Conservation (phyloP, 1,139 yeast species). For the Geotrichum australiense region DNA sequence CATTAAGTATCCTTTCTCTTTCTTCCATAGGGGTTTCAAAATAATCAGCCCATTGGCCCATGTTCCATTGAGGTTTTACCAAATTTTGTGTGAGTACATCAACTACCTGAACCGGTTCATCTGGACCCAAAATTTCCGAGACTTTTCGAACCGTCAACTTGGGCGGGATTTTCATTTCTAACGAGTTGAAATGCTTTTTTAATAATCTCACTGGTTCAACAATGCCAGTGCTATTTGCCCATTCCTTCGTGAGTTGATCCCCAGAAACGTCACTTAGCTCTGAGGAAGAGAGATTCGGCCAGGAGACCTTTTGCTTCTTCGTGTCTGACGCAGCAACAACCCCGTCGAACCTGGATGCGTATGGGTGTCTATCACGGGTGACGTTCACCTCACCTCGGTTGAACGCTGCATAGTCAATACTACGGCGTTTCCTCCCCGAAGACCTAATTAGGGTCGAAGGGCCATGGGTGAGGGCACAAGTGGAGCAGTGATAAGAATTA, state of each 20-base stretch:
- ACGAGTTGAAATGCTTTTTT: conserved; percentile 30
- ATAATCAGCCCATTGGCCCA: conserved; percentile 71
- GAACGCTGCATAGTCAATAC: conserved; percentile 72
- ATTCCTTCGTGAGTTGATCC: conserved; percentile 36
- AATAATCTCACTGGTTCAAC: conserved; percentile 38
- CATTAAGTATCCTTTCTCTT: conserved; percentile 68
- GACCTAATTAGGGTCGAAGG: conserved; percentile 49
- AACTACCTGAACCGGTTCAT: conserved; percentile 71
- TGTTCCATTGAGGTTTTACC: conserved; percentile 50
- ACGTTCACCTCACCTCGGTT: conserved; percentile 67
- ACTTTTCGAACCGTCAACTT: conserved; percentile 50
- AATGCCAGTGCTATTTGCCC: conserved; percentile 34
- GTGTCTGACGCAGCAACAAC: background rate
- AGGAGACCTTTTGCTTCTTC: conserved; percentile 14
- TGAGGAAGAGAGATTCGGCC: conserved; percentile 13
- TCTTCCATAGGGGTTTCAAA: conserved; percentile 42
- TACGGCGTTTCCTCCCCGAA: conserved; percentile 48
- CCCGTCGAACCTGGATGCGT: conserved; percentile 20
- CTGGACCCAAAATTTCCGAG: conserved; percentile 55
- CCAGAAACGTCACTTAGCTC: conserved; percentile 29
- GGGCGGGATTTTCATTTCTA: conserved; percentile 41
- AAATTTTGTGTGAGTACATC: conserved; percentile 77
- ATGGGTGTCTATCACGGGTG: conserved; percentile 25
- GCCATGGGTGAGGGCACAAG: conserved; percentile 44
- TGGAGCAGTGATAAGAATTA: conserved; percentile 49